Evolutionary conservation across 176 grass and related monocot species (phyloP).

Genomic region (Paspalum notatum): DNA sequence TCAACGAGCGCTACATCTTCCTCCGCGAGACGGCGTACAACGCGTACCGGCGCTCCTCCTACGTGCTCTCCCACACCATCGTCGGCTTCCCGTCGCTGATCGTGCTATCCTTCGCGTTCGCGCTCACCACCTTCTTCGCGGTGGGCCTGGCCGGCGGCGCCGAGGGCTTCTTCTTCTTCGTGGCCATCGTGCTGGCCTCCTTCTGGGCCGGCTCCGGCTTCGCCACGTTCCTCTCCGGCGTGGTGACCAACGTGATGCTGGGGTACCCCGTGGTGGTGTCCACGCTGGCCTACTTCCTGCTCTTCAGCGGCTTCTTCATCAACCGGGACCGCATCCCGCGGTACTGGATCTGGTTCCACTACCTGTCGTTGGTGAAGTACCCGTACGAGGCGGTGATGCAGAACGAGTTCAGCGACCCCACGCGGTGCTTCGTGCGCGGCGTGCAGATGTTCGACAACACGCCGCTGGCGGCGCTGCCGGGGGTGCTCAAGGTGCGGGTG

Average conservation of each 20-base stretch:
- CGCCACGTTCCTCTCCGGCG: constrained; percentile 92
- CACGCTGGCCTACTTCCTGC: constrained; percentile 86
- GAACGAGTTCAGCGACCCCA: constrained; percentile 85
- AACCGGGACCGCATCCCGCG: constrained; percentile 71
- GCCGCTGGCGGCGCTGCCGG: constrained; percentile 61
- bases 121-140: constrained; percentile 91
- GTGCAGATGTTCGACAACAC: constrained; percentile 99
- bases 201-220: constrained; percentile 96
- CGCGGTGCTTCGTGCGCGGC: constrained; percentile 76
- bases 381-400: constrained; percentile 96
- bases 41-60: constrained; percentile 93
- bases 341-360: constrained; percentile 99
- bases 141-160: constrained; percentile 76
- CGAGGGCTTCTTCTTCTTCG: constrained; percentile 85
- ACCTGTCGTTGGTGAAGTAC: constrained; percentile 96
- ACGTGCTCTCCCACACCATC: constrained; percentile 89
- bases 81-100: constrained; percentile 82
- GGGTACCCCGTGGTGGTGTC: constrained; percentile 85
- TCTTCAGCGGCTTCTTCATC: constrained; percentile 99
- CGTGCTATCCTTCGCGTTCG: constrained; percentile 86
- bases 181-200: constrained; percentile 82
- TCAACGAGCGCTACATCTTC: constrained; percentile 98
- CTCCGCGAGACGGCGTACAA: constrained; percentile 98
- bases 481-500: constrained; percentile 62
- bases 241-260: constrained; percentile 80